Base-by-base conservation (phyloP, 2,329 filamentous ascomycete species). In the Allantophomopsis cytisporea region DNA sequence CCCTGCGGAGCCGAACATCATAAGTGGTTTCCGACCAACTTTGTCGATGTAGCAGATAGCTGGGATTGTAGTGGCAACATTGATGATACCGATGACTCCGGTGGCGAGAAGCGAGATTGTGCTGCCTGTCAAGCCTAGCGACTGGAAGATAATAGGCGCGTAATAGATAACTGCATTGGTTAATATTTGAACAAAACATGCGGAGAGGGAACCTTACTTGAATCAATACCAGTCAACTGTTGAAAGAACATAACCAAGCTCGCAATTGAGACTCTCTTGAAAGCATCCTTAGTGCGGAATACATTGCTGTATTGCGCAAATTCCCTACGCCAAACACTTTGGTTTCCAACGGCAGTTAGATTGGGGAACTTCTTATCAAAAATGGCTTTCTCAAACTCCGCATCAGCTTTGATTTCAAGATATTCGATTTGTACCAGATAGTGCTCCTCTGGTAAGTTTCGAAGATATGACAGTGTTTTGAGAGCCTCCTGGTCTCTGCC, bases 261-360 rank as follows among this genome's bases (percentile, higher is more conserved):
- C 2, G 60, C 63, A 7, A 54, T 62, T 4, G 56, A 41, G 2
- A 65, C 60, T 33, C 63, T 60, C 52, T 64, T 65, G 44, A 71
- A 57, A 48, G 68, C 69, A 43, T 70, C 66, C 60, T 53, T 60
- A 7, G 61, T 63, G 18, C 63, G 55, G 42, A 70, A 52, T 33
- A 64, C 62, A 40, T 66, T 63, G 41, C 55, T 57, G 43, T 73
- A 72, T 43, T 71, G 66, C 0, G 68, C 66, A 36, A 70, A 54
- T 48, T 72, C 61, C 16, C 62, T 48, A 11, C 54, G 48, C 49
- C 61, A 62, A 0, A 65, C 53, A 42, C 59, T 69, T 30, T 59
- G 56, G 40, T 59, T 54, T 41, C 62, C 55, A 41, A 60, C 60
- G 13, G 60, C 59, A 3, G 61, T 60, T 6, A 63, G 47, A 20